phyloP scores from a whole-genome alignment of 768 basidiomycete genomes.

The Tulasnella sp. region DNA sequence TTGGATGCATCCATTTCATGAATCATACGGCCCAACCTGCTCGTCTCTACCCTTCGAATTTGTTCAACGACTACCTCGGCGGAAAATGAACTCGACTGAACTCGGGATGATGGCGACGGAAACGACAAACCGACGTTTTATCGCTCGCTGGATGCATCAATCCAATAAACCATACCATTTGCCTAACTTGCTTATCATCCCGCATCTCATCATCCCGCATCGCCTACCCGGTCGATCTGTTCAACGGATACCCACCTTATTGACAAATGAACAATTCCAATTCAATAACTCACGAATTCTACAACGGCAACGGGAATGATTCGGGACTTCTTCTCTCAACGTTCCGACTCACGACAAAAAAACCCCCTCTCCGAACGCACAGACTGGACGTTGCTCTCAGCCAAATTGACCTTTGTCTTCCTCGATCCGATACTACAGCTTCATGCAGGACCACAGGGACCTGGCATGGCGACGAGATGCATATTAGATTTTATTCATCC shows the following conservation, averaged over 20 bases:
- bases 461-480: conserved; percentile 67
- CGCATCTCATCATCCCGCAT: neutral
- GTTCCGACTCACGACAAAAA: neutral
- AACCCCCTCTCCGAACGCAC: conserved; percentile 16
- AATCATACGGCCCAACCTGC: neutral
- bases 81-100: neutral
- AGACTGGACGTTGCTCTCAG: conserved; percentile 82
- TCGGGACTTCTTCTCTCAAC: neutral
- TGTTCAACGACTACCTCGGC: conserved; percentile 3
- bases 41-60: no score
- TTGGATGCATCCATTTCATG: neutral
- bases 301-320: neutral
- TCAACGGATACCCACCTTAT: neutral
- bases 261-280: neutral
- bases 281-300: neutral
- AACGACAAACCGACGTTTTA: neutral
- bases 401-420: conserved; percentile 77
- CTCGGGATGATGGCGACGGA: neutral
- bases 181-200: no score
- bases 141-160: neutral
- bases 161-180: neutral
- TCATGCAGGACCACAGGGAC: conserved; percentile 73
- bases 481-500: conserved; percentile 82
- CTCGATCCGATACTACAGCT: conserved; percentile 75
- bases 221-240: neutral